A percentile compares a stretch with the other conserved stretches of the same genome.
phyloP scores from a whole-genome alignment of 306 rosid species.

The Sphenostylis stenocarpa region DNA sequence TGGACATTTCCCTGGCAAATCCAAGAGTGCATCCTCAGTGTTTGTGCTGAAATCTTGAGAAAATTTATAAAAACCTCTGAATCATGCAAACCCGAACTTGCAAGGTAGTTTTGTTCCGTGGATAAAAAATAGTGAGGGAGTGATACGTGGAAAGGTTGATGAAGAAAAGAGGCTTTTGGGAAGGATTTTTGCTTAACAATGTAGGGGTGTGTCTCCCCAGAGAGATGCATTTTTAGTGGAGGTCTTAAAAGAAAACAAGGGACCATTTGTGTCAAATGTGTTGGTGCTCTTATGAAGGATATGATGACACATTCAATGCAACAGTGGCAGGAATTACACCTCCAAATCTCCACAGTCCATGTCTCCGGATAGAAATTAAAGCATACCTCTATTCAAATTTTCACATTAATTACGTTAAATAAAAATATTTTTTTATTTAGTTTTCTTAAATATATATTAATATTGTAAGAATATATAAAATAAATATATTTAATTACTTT shows the following conservation, averaged over 20 bases:
- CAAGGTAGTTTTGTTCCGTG: neutral
- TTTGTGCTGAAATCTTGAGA: constrained; percentile 40
- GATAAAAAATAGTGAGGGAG: neutral
- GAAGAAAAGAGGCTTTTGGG: constrained; percentile 20
- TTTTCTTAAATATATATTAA: no score
- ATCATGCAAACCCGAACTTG: neutral
- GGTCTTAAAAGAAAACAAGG: constrained; percentile 23
- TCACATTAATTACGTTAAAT: no score
- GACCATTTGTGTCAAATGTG: constrained; percentile 13
- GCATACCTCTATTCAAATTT: no score
- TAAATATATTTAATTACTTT: no score
- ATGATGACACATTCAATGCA: neutral
- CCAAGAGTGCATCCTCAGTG: constrained; percentile 30
- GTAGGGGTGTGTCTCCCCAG: constrained; percentile 12
- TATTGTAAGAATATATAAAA: no score
- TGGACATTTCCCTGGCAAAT: constrained; percentile 48
- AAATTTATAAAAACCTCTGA: neutral
- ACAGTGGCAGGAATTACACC: constrained; percentile 22
- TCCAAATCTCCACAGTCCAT: constrained; percentile 1
- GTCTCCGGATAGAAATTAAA: neutral
- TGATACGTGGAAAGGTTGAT: constrained; percentile 41
- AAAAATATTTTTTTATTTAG: no score
- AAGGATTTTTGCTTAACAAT: constrained; percentile 13
- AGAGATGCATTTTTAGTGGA: constrained; percentile 27
- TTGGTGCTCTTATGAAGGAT: neutral